Evolutionary conservation across 331 rosid species (phyloP).

Genomic region (Quercus phellos): DNA sequence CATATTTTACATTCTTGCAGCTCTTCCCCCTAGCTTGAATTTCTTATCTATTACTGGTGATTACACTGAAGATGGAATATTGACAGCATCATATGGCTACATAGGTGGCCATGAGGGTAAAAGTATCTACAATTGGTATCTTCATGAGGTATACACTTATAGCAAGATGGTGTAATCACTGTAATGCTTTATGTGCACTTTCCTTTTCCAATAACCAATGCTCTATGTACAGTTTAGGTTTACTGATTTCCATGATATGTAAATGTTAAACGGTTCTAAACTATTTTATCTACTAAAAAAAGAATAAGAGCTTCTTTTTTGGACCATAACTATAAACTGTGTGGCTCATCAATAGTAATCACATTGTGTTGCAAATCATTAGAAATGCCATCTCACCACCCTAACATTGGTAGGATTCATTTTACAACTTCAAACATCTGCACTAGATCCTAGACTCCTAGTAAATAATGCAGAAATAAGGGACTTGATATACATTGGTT

Average conservation of each 20-base stretch:
- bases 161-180: background rate
- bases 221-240: background rate
- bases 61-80: constrained; percentile 70
- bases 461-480: background rate
- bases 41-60: constrained; percentile 95
- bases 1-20: constrained; percentile 39
- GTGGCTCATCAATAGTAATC: background rate
- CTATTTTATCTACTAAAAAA: background rate
- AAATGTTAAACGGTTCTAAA: background rate
- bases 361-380: background rate
- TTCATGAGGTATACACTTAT: constrained; percentile 69
- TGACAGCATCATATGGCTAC: constrained; percentile 98
- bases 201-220: background rate
- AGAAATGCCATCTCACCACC: background rate
- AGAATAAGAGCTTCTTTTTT: background rate
- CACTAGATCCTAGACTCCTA: background rate
- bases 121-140: constrained; percentile 79
- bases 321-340: background rate
- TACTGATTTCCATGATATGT: background rate
- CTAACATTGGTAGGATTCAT: background rate
- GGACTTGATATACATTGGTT: background rate
- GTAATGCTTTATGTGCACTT: background rate
- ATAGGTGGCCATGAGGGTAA: constrained; percentile 98
- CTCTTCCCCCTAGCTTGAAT: constrained; percentile 97
- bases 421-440: background rate